Conservation (phyloP, 306 rosid genomes). For the Castanopsis chinensis region DNA sequence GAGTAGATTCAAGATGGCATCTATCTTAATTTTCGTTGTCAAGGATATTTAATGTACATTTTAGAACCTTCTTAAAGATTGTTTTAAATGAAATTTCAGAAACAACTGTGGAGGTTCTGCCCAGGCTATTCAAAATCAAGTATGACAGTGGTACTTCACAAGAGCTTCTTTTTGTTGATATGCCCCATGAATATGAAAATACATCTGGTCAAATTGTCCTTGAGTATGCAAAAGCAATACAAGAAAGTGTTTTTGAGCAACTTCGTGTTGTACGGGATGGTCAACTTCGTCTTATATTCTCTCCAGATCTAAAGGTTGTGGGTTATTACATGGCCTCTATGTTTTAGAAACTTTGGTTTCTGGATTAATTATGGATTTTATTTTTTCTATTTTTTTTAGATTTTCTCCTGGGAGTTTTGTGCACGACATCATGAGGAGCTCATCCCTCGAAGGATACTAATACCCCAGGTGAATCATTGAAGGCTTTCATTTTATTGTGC, state of each 20-base stretch:
- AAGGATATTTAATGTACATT: neutral
- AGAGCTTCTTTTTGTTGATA: slow-evolving; percentile 94
- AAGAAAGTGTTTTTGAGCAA: slow-evolving; percentile 97
- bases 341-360: neutral
- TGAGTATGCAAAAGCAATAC: slow-evolving; percentile 93
- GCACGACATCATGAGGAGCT: slow-evolving; percentile 97
- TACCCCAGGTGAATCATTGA: slow-evolving; percentile 75
- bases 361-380: slow-evolving; percentile 15
- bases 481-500: slow-evolving; percentile 12
- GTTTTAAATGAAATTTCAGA: slow-evolving; percentile 46
- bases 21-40: neutral
- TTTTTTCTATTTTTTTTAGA: slow-evolving; percentile 39
- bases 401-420: slow-evolving; percentile 98
- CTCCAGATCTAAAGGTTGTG: slow-evolving; percentile 80
- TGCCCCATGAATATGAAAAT: slow-evolving; percentile 94
- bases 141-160: slow-evolving; percentile 96
- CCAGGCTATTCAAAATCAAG: slow-evolving; percentile 93
- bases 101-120: slow-evolving; percentile 94
- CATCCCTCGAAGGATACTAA: slow-evolving; percentile 83
- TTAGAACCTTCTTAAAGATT: neutral
- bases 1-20: neutral
- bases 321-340: neutral
- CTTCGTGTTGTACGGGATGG: slow-evolving; percentile 99
- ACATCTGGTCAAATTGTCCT: slow-evolving; percentile 94
- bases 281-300: slow-evolving; percentile 87